Base-by-base conservation (phyloP, 2,329 filamentous ascomycete species). In the Orbilia oligospora region DNA sequence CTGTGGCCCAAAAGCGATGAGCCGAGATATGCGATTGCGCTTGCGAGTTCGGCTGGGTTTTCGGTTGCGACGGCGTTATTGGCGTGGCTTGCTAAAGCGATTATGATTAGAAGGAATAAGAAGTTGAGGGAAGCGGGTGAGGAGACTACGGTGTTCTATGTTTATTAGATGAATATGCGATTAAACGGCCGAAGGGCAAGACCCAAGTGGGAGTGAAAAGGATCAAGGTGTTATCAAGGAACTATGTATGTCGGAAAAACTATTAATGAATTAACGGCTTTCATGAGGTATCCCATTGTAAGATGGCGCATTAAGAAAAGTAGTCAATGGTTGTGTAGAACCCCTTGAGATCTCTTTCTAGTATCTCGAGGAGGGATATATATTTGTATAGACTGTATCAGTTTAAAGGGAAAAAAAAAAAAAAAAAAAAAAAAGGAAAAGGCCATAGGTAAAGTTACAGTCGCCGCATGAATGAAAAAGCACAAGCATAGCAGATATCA, bases 1-100 rank as follows among this genome's bases (percentile, higher is more conserved):
- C 82, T 88, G 2, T 88, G 86, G 86, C 86, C 86, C 3, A 84
- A 85, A 22, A 84, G 79, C 8, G 86, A 87, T 69, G 83, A 82
- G 41, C 87, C 87, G 0, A 83, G 86, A 22, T 88, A 87, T 75
- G 83, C 83, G 0, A 85, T 84, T 14, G 86, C 85, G 3, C 86
- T 87, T 63, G 85, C 84, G 0, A 85, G 86, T 14, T 86, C 85
- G 4, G 85, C 86, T 0, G 83, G 80, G 0, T 84, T 84, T 12
- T 87, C 86, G 0, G 84, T 85, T 1, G 86, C 84, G 0, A 87
- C 86, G 44, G 84, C 85, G 0, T 67, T 85, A 5, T 82, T 83
- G 20, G 86, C 86, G 0, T 87, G 86, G 86, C 79, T 84, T 5
- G 85, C 87, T 69, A 84, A 84, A 8, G 65, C 83, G 10, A 81